Conservation (phyloP, 1,139 yeast genomes). For the Taphrina wiesneri region DNA sequence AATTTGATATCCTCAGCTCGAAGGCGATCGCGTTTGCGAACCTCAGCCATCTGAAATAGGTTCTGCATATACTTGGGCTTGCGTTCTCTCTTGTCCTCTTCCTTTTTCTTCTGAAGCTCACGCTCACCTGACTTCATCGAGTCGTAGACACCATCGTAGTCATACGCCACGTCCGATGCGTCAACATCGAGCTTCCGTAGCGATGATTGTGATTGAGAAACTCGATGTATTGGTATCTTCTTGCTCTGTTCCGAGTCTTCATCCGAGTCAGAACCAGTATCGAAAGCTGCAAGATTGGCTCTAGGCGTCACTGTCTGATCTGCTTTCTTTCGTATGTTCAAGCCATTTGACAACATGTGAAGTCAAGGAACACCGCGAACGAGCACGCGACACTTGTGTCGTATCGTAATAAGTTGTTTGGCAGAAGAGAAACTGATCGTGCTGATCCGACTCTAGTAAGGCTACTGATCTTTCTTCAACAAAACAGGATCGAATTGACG, state of each 20-base stretch:
- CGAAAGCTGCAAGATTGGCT: constrained; percentile 1
- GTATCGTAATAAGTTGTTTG: no score
- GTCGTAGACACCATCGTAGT: constrained; percentile 49
- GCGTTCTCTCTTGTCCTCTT: constrained; percentile 36
- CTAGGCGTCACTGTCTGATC: background rate
- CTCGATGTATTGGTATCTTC: background rate
- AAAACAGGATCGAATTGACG: no score
- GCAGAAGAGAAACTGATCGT: no score
- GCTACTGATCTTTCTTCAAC: no score
- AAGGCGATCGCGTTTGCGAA: constrained; percentile 50
- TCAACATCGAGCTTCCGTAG: background rate
- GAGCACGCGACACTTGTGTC: background rate
- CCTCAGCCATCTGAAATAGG: constrained; percentile 48
- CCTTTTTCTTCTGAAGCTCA: constrained; percentile 15
- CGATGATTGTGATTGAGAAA: constrained; percentile 1
- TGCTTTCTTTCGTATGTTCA: constrained; percentile 21
- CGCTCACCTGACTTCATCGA: constrained; percentile 45
- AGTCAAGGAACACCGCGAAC: background rate
- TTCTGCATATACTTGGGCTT: constrained; percentile 49
- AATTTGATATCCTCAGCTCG: constrained; percentile 46
- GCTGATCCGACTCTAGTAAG: no score
- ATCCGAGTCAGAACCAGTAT: background rate
- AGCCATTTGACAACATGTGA: constrained; percentile 13
- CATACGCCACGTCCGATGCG: constrained; percentile 40
- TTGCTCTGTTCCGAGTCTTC: constrained; percentile 1